phyloP scores from a whole-genome alignment of 2,329 filamentous ascomycete species.

The Diaporthe capsici region DNA sequence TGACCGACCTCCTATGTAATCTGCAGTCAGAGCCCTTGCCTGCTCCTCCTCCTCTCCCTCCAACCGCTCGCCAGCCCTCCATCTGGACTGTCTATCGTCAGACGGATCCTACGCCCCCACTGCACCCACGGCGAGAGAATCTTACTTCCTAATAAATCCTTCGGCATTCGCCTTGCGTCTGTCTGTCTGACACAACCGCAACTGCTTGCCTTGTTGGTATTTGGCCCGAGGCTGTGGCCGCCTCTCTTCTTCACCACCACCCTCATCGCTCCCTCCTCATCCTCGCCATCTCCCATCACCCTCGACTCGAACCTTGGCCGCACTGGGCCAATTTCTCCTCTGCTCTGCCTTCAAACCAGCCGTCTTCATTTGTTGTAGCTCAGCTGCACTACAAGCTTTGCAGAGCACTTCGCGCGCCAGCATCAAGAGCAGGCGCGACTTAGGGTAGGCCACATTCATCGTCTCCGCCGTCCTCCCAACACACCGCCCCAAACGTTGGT shows the following conservation, averaged over 20 bases:
- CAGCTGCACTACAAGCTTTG: not conserved
- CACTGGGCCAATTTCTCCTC: slow-evolving; percentile 3
- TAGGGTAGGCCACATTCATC: not conserved
- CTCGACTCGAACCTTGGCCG: not conserved
- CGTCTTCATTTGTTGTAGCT: not conserved
- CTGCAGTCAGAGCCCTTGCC: not conserved
- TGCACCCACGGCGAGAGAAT: not conserved
- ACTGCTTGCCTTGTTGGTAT: not conserved
- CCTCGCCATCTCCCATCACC: not conserved
- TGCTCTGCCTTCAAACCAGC: not conserved
- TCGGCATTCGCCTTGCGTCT: not conserved
- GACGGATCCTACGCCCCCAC: slow-evolving; percentile 20
- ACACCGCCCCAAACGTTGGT: not conserved
- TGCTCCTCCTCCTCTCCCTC: not conserved
- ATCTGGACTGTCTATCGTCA: slow-evolving; percentile 10
- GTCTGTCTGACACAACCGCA: not conserved
- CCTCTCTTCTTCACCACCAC: not conserved
- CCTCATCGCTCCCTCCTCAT: not conserved
- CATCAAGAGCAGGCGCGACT: slow-evolving; percentile 15
- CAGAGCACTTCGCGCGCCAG: not conserved
- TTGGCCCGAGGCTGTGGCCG: not conserved
- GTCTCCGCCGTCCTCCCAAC: not conserved
- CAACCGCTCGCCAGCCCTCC: not conserved
- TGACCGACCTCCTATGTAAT: slow-evolving; percentile 22
- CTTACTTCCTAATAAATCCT: not conserved